Conservation (phyloP, 768 basidiomycete genomes). For the Daedalea quercina region DNA sequence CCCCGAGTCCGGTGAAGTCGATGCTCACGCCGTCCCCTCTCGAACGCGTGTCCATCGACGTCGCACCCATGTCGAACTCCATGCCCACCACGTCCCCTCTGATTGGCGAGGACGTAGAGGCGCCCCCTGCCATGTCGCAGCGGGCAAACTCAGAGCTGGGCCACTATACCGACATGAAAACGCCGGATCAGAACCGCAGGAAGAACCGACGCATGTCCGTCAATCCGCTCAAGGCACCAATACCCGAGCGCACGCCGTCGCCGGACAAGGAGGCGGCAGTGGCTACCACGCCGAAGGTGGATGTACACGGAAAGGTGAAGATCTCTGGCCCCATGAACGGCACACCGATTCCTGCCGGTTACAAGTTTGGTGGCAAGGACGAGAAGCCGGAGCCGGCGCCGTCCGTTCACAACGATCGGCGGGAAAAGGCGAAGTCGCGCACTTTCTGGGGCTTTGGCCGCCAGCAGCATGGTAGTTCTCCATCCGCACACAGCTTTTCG, state of each 20-base stretch:
- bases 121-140: conserved; percentile 30
- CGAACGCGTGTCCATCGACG: conserved; percentile 32
- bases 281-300: conserved; percentile 41
- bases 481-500: not conserved
- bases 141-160: conserved; percentile 80
- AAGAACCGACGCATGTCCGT: conserved; percentile 57
- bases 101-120: conserved; percentile 25
- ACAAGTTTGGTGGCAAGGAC: conserved; percentile 85
- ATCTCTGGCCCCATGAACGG: conserved; percentile 88
- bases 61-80: conserved; percentile 58
- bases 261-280: conserved; percentile 45
- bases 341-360: conserved; percentile 78
- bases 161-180: conserved; percentile 64
- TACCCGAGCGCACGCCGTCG: conserved; percentile 32
- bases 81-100: conserved; percentile 44
- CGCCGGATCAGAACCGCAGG: conserved; percentile 53
- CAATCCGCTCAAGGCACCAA: conserved; percentile 51
- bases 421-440: conserved; percentile 89
- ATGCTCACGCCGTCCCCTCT: conserved; percentile 28
- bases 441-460: conserved; percentile 87
- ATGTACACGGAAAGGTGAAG: conserved; percentile 61
- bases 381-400: conserved; percentile 28
- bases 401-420: conserved; percentile 48
- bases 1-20: conserved; percentile 6
- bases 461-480: conserved; percentile 38